Evolutionary conservation across 129 eudicot genomes (phyloP).

Genomic region (Heracleum sosnowskyi): DNA sequence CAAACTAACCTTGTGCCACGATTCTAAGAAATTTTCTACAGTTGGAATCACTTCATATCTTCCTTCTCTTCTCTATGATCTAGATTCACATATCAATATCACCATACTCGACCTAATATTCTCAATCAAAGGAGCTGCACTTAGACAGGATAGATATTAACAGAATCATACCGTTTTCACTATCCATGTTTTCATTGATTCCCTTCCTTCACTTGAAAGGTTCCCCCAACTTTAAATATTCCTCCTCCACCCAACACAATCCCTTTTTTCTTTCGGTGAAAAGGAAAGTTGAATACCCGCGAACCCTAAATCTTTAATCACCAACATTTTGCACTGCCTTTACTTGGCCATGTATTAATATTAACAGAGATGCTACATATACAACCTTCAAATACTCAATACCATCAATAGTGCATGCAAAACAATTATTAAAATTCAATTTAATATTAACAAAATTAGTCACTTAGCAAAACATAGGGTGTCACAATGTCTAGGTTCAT

Average conservation of each 20-base stretch:
- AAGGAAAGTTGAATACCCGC: too few species aligned
- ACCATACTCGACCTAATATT: background rate
- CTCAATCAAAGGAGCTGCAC: background rate
- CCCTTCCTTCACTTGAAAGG: background rate
- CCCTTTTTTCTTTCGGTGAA: background rate
- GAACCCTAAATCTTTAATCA: background rate
- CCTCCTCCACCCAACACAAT: background rate
- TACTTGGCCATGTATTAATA: background rate
- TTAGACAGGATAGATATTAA: background rate
- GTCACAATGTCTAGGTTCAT: conserved; percentile 13
- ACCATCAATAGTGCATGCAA: background rate
- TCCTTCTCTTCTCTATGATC: background rate
- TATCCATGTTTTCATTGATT: background rate
- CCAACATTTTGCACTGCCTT: background rate
- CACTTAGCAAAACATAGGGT: background rate
- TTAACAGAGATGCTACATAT: background rate
- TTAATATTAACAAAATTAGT: background rate
- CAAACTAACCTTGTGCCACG: background rate
- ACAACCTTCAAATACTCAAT: background rate
- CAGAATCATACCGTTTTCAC: background rate
- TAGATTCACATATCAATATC: background rate
- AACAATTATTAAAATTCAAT: background rate
- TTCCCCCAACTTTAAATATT: background rate
- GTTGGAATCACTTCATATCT: background rate
- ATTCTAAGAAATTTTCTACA: background rate